Evolutionary conservation across 2,329 filamentous ascomycete genomes (phyloP), one percentile per base, ranked within the genome.

Genomic region (Paracorniculantispora psalliotae): DNA sequence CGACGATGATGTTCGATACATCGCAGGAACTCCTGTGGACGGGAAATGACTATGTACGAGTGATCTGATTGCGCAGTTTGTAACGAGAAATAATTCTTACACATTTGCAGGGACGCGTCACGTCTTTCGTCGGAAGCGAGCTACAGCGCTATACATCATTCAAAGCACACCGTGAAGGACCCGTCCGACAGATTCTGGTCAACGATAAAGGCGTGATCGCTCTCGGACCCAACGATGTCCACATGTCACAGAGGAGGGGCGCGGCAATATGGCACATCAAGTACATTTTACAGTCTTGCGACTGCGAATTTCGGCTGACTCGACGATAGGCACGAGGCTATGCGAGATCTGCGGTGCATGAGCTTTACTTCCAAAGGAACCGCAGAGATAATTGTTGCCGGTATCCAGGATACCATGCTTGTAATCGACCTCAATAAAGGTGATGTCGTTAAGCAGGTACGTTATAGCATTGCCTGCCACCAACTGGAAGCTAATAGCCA

Each of bases 291-390:
- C 17, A 13, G 23, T 5, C 12, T 7, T 13, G 12, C 12, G 21
- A 17, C 8, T 33, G n/a, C 23, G 28, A 28, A 35, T 49, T 47
- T 15, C 8, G 6, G 56, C 66, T 71, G 60, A 72, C 47, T 4
- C 19, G 19, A 19, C 37, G 30, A 15, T 17, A 90, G 87, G 63
- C 81, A 86, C 68, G 79, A 85, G 28, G 88, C 89, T 59, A 96
- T 97, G 88, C 85, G 82, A 63, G 91, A 97, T 69, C 77, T 99
- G 63, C 85, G 86, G 66, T 97, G 94, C 73, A 97, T 97, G 92
- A 93, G 89, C 71, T 97, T 96, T 70, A 96, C 91, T 1, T 92
- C 90, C 28, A 92, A 92, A 68, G 89, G 89, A 9, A 90, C 89
- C 26, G 83, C 84, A 15, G 89, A 96, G 68, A 87, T 99, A 59